Percentiles rank a stretch among this genome's conserved stretches.
These are phyloP conservation scores for Leucocoprinus leucothites DNA, from an alignment of 768 basidiomycete species.

Conservation along the genomic window DNA sequence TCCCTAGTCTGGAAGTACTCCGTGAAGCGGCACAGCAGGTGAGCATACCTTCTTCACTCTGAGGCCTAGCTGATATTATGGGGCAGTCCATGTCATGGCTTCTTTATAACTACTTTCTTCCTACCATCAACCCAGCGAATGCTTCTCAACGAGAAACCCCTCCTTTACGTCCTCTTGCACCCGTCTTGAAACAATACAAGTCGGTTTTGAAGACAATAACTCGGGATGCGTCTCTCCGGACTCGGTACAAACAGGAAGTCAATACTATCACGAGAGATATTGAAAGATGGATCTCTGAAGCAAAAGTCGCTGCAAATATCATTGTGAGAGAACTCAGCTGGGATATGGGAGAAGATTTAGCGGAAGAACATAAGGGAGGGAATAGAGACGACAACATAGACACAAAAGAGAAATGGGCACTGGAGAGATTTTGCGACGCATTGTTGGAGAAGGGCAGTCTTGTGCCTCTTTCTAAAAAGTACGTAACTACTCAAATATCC, in stretches of 20 bases:
- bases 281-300: slow-evolving; percentile 80
- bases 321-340: slow-evolving; percentile 47
- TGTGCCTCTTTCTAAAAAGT: slow-evolving; percentile 87
- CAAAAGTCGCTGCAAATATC: slow-evolving; percentile 56
- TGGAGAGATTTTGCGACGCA: slow-evolving; percentile 63
- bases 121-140: slow-evolving; percentile 58
- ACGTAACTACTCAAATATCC: slow-evolving; percentile 19
- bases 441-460: slow-evolving; percentile 71
- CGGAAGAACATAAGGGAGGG: slow-evolving; percentile 4
- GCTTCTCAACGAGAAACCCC: slow-evolving; percentile 26
- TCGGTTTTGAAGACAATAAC: slow-evolving; percentile 54
- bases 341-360: slow-evolving; percentile 28
- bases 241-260: slow-evolving; percentile 49
- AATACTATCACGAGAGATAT: slow-evolving; percentile 52
- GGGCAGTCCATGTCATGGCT: slow-evolving; percentile 80
- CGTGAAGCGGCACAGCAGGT: slow-evolving; percentile 77
- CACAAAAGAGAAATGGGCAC: slow-evolving; percentile 59
- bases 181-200: slow-evolving; percentile 77
- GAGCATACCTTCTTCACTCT: slow-evolving; percentile 7
- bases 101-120: slow-evolving; percentile 79
- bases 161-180: slow-evolving; percentile 54
- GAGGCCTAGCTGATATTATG: neutral
- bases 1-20: slow-evolving; percentile 80
- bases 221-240: slow-evolving; percentile 61
- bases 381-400: slow-evolving; percentile 30